Evolutionary conservation across 495 filamentous ascomycete genomes (phyloP).

Genomic region (Tuber melanosporum): DNA sequence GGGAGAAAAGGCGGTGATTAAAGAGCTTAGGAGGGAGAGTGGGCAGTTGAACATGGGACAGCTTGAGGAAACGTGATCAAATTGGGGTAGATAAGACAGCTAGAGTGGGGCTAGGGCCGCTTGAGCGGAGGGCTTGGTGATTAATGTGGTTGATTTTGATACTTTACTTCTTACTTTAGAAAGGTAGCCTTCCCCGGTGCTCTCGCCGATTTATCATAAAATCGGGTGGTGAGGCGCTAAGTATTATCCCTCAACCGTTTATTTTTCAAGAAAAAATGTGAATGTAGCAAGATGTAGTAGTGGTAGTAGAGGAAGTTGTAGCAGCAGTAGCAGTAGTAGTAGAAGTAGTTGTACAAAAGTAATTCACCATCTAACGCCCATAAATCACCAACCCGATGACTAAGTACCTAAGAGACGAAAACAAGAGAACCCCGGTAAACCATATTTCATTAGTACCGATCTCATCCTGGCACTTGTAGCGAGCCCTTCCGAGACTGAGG

Average conservation of each 20-base stretch:
- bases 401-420: neutral
- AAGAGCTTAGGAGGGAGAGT: constrained; percentile 62
- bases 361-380: neutral
- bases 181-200: neutral
- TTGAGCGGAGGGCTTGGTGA: too few species aligned
- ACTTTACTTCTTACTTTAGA: neutral
- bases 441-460: neutral
- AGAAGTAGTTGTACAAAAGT: neutral
- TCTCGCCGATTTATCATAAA: neutral
- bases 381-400: neutral
- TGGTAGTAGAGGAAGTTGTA: too few species aligned
- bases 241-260: neutral
- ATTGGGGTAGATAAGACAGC: neutral
- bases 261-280: neutral
- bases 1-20: constrained; percentile 57
- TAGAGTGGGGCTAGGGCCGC: too few species aligned
- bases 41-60: constrained; percentile 41
- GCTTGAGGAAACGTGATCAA: constrained; percentile 21
- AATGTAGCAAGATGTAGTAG: neutral
- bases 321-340: too few species aligned
- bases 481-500: neutral
- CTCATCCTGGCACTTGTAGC: neutral
- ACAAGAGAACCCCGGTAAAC: neutral
- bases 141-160: neutral
- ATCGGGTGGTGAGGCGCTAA: neutral